phyloP scores from a whole-genome alignment of 1,284 basidiomycete genomes.

The Gymnopus androsaceus region DNA sequence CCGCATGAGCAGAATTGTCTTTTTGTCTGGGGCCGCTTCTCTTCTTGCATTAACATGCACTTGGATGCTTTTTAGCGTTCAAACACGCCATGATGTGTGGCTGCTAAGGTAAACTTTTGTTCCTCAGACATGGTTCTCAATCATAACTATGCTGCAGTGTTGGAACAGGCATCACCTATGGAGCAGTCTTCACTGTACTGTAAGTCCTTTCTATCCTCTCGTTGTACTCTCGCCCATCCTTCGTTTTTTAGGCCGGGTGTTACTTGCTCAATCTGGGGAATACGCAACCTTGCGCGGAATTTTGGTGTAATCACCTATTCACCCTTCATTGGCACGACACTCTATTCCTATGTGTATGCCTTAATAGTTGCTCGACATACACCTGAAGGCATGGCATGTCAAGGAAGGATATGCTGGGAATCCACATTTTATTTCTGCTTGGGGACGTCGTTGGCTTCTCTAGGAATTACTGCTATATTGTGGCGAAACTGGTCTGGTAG shows the following conservation, averaged over 20 bases:
- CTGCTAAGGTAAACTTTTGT: conserved; percentile 51
- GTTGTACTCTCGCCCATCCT: conserved; percentile 1
- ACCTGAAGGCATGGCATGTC: conserved; percentile 46
- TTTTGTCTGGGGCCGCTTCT: conserved; percentile 51
- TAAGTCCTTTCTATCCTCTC: conserved; percentile 37
- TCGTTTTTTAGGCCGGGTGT: conserved; percentile 59
- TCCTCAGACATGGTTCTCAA: conserved; percentile 9
- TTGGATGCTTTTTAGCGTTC: conserved; percentile 54
- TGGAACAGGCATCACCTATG: conserved; percentile 67
- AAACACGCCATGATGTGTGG: conserved; percentile 56
- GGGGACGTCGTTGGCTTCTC: conserved; percentile 44
- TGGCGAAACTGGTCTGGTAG: conserved; percentile 64
- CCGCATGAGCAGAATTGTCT: conserved; percentile 58
- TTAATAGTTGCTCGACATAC: conserved; percentile 57
- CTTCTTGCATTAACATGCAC: conserved; percentile 52
- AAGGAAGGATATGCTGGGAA: conserved; percentile 63
- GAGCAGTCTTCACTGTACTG: conserved; percentile 68
- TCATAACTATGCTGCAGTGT: conserved; percentile 37
- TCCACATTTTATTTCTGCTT: conserved; percentile 60
- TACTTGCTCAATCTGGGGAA: conserved; percentile 69
- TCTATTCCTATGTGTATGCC: conserved; percentile 77
- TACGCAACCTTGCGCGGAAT: conserved; percentile 68
- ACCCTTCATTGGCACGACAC: conserved; percentile 69
- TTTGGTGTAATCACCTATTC: conserved; percentile 74
- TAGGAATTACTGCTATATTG: conserved; percentile 45